phyloP scores from a whole-genome alignment of 2,329 filamentous ascomycete species.

The Aspergillus sp. region DNA sequence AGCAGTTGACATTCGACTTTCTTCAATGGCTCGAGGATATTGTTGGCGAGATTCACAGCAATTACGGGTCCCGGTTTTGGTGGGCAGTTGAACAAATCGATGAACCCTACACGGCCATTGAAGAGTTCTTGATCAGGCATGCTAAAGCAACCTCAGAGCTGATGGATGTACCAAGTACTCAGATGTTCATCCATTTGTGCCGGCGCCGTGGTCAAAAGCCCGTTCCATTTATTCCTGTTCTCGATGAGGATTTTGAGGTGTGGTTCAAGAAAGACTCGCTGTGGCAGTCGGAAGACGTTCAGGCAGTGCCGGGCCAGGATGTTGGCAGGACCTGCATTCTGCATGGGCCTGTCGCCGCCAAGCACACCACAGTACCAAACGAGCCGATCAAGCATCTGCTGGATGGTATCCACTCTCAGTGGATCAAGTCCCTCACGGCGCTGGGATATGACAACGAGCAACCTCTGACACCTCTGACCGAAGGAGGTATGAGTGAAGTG shows the following conservation, averaged over 20 bases:
- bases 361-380: neutral
- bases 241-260: conserved; percentile 7
- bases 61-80: neutral
- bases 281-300: conserved; percentile 10
- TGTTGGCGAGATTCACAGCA: neutral
- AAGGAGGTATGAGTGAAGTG: neutral
- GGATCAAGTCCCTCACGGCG: neutral
- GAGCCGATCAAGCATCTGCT: neutral
- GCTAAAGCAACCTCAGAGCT: neutral
- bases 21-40: neutral
- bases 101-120: neutral
- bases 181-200: neutral
- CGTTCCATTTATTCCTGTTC: conserved; percentile 5
- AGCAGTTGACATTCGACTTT: neutral
- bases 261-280: conserved; percentile 14
- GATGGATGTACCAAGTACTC: conserved; percentile 1
- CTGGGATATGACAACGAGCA: neutral
- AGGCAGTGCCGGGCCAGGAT: conserved; percentile 2
- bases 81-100: neutral
- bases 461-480: neutral
- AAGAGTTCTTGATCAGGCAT: neutral
- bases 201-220: conserved; percentile 1
- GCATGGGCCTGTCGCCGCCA: conserved; percentile 8
- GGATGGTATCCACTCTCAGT: neutral
- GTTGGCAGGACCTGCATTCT: conserved; percentile 4